Evolutionary conservation across 768 basidiomycete genomes (phyloP).

Genomic region (Dendrothele bispora): DNA sequence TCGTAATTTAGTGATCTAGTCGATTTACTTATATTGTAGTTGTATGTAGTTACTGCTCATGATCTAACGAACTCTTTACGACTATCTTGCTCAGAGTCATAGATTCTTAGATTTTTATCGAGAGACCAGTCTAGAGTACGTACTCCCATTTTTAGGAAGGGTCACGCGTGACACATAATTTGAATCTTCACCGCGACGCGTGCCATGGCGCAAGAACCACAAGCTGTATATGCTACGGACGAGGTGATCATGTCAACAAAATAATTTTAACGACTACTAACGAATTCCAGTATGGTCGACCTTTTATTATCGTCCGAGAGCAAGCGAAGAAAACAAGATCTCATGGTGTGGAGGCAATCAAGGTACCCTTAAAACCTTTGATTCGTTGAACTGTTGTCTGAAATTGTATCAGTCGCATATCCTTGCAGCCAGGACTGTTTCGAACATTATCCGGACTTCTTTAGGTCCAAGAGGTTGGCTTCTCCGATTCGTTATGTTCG

Average conservation of each 20-base stretch:
- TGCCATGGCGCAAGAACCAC: constrained; percentile 39
- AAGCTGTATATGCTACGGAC: constrained; percentile 85
- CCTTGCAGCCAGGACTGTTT: constrained; percentile 89
- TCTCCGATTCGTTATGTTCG: constrained; percentile 7
- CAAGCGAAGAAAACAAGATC: constrained; percentile 89
- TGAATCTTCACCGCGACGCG: constrained; percentile 33
- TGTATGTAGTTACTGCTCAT: too few species aligned
- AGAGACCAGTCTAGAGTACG: too few species aligned
- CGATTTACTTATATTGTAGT: too few species aligned
- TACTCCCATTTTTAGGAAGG: too few species aligned
- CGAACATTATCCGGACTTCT: constrained; percentile 93
- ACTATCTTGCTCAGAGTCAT: too few species aligned
- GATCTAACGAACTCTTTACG: too few species aligned
- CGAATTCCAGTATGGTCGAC: constrained; percentile 75
- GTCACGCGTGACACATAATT: not conserved
- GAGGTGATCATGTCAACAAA: constrained; percentile 51
- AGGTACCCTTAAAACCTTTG: constrained; percentile 45
- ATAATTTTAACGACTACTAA: not conserved
- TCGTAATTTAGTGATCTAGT: too few species aligned
- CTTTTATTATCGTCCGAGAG: constrained; percentile 97
- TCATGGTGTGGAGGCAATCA: constrained; percentile 94
- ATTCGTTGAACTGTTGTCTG: constrained; percentile 8
- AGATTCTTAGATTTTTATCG: too few species aligned
- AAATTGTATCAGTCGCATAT: constrained; percentile 76
- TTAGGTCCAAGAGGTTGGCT: constrained; percentile 86